These are phyloP conservation scores for Stygiomarasmius scandens DNA, from an alignment of 1,284 basidiomycete species.

Conservation along the genomic window DNA sequence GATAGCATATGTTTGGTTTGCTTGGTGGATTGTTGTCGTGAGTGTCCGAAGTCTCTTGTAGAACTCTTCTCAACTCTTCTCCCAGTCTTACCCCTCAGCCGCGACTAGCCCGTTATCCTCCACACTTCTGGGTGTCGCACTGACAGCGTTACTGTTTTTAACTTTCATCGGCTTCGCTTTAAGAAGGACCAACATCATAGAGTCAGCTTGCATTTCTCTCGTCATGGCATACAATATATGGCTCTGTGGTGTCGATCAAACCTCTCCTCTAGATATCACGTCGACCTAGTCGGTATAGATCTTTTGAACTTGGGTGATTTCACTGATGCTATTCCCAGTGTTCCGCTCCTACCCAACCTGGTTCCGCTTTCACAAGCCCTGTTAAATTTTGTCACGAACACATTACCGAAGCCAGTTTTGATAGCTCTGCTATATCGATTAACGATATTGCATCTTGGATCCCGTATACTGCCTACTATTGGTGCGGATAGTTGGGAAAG, in stretches of 20 bases:
- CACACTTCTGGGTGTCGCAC: slow-evolving; percentile 78
- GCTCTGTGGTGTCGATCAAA: slow-evolving; percentile 76
- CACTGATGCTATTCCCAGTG: slow-evolving; percentile 40
- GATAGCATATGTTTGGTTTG: slow-evolving; percentile 73
- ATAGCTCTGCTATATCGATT: slow-evolving; percentile 84
- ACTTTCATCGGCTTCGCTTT: slow-evolving; percentile 89
- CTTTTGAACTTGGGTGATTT: slow-evolving; percentile 4
- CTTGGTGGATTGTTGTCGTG: slow-evolving; percentile 81
- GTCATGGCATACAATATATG: slow-evolving; percentile 88
- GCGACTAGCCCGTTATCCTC: slow-evolving; percentile 84
- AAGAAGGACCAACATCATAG: slow-evolving; percentile 90
- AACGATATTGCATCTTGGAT: slow-evolving; percentile 83
- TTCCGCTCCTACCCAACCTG: slow-evolving; percentile 75
- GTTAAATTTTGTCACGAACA: slow-evolving; percentile 78
- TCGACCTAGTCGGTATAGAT: slow-evolving; percentile 68
- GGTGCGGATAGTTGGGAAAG: slow-evolving; percentile 80
- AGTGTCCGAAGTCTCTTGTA: no score
- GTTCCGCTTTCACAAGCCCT: slow-evolving; percentile 79
- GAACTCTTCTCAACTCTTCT: slow-evolving; percentile 15
- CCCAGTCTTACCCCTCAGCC: slow-evolving; percentile 74
- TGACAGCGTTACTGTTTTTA: slow-evolving; percentile 73
- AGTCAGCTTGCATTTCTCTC: slow-evolving; percentile 84
- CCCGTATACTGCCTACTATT: slow-evolving; percentile 81
- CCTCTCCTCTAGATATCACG: slow-evolving; percentile 62
- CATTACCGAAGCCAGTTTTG: slow-evolving; percentile 82